These are phyloP conservation scores for Apophysomyces trapeziformis DNA, from an alignment of 371 early-diverging fungal genomes.

Conservation along the genomic window DNA sequence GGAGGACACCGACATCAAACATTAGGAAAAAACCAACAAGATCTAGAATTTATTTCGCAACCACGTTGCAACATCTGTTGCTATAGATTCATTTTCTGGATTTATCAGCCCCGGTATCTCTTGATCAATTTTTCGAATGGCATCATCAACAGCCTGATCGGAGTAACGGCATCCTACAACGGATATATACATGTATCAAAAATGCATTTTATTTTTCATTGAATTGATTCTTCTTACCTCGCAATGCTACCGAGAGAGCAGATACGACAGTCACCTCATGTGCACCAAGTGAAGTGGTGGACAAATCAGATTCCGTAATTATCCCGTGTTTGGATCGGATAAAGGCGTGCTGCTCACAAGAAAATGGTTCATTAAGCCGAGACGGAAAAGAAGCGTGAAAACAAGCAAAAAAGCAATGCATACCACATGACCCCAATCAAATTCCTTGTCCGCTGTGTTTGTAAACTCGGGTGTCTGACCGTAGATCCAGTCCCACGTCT, in stretches of 20 bases:
- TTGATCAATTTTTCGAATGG: conserved; percentile 48
- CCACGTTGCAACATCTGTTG: conserved; percentile 33
- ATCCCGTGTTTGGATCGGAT: conserved; percentile 44
- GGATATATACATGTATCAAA: too few species aligned
- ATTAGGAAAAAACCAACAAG: neutral
- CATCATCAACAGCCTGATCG: conserved; percentile 76
- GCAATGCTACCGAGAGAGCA: conserved; percentile 42
- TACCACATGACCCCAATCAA: conserved; percentile 71
- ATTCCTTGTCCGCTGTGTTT: conserved; percentile 55
- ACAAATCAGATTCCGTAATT: conserved; percentile 42
- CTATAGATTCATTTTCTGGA: conserved; percentile 36
- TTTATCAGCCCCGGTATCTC: conserved; percentile 47
- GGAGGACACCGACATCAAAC: neutral
- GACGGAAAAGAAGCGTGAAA: neutral
- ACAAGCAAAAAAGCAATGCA: neutral
- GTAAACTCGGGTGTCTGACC: conserved; percentile 94
- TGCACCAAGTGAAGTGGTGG: conserved; percentile 27
- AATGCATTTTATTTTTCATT: too few species aligned
- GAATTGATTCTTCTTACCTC: conserved; percentile 30
- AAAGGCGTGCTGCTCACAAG: conserved; percentile 23
- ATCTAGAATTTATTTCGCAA: conserved; percentile 14
- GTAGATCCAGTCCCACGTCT: conserved; percentile 91
- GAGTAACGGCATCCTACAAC: conserved; percentile 40
- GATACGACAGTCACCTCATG: conserved; percentile 44
- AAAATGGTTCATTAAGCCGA: neutral